Evolutionary conservation across 345 rosid species (phyloP).

Genomic region (Dovyalis caffra): DNA sequence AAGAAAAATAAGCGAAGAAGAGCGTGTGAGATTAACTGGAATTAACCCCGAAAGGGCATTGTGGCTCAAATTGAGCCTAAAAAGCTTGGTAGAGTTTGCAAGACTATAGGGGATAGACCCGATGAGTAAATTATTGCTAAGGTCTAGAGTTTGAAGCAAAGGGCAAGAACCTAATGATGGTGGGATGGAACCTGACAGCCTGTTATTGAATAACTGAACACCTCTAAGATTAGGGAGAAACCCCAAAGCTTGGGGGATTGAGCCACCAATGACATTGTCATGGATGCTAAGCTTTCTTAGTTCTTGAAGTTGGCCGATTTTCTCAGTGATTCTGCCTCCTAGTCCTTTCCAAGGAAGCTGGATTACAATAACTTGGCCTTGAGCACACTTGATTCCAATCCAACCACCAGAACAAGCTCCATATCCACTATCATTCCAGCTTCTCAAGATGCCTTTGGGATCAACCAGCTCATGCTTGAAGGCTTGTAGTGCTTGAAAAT

Average conservation of each 20-base stretch:
- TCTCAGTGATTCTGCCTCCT: slow-evolving; percentile 25
- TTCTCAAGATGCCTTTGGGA: slow-evolving; percentile 18
- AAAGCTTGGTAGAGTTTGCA: slow-evolving; percentile 22
- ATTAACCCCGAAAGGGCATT: slow-evolving; percentile 62
- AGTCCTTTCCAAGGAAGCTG: slow-evolving; percentile 31
- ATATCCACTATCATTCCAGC: slow-evolving; percentile 28
- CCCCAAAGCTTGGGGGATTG: slow-evolving; percentile 21
- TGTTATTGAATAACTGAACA: slow-evolving; percentile 23
- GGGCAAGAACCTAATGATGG: slow-evolving; percentile 65
- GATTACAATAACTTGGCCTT: slow-evolving; percentile 31
- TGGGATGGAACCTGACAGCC: slow-evolving; percentile 43
- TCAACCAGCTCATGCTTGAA: slow-evolving; percentile 24
- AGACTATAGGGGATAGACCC: slow-evolving; percentile 21
- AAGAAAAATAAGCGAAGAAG: slow-evolving; percentile 56
- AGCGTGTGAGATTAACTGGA: slow-evolving; percentile 46
- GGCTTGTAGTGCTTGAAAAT: slow-evolving; percentile 28
- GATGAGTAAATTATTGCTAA: slow-evolving; percentile 17
- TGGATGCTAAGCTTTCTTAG: slow-evolving; percentile 28
- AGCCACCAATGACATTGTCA: slow-evolving; percentile 22
- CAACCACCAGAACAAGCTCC: slow-evolving; percentile 35
- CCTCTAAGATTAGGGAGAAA: slow-evolving; percentile 28
- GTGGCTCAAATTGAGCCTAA: slow-evolving; percentile 62
- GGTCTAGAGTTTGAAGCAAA: slow-evolving; percentile 67
- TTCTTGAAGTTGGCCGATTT: slow-evolving; percentile 28
- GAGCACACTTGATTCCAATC: slow-evolving; percentile 30